Conservation (phyloP, 805 yeast species). For the Schwanniomyces occidentalis region DNA sequence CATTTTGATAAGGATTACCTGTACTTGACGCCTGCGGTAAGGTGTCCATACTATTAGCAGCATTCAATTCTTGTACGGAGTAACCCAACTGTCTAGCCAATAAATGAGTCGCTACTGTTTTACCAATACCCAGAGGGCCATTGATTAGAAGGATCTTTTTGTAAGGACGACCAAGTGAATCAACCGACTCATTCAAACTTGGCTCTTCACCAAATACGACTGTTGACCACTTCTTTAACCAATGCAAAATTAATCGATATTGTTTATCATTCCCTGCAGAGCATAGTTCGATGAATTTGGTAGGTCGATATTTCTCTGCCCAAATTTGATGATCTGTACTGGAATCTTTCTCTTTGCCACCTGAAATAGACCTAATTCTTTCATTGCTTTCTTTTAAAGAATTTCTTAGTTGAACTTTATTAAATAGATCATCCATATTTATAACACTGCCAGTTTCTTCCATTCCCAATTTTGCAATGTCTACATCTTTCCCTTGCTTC, state of each 20-base stretch:
- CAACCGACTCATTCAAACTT: slow-evolving; percentile 16
- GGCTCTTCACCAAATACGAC: slow-evolving; percentile 30
- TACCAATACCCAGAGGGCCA: slow-evolving; percentile 95
- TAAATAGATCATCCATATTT: slow-evolving; percentile 16
- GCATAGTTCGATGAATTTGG: slow-evolving; percentile 34
- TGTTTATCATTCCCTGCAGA: slow-evolving; percentile 47
- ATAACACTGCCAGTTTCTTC: slow-evolving; percentile 4
- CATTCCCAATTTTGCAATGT: neutral
- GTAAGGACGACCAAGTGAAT: slow-evolving; percentile 37
- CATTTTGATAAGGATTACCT: slow-evolving; percentile 14
- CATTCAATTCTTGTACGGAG: slow-evolving; percentile 80
- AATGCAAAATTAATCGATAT: slow-evolving; percentile 37
- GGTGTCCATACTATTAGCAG: slow-evolving; percentile 49
- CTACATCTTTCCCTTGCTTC: slow-evolving; percentile 1
- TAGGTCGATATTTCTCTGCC: slow-evolving; percentile 44
- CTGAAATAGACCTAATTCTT: slow-evolving; percentile 6
- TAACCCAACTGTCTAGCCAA: slow-evolving; percentile 82
- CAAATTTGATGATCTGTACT: slow-evolving; percentile 20
- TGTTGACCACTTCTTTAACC: slow-evolving; percentile 41
- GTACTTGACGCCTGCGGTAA: slow-evolving; percentile 46
- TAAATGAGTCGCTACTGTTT: slow-evolving; percentile 84
- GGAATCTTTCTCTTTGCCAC: slow-evolving; percentile 1
- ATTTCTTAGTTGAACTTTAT: slow-evolving; percentile 18
- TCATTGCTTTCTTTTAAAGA: slow-evolving; percentile 15
- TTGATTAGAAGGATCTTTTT: slow-evolving; percentile 70